A percentile compares a stretch with the other conserved stretches of the same genome.
phyloP scores from a whole-genome alignment of 306 rosid genomes.

The Cicer bijugum region DNA sequence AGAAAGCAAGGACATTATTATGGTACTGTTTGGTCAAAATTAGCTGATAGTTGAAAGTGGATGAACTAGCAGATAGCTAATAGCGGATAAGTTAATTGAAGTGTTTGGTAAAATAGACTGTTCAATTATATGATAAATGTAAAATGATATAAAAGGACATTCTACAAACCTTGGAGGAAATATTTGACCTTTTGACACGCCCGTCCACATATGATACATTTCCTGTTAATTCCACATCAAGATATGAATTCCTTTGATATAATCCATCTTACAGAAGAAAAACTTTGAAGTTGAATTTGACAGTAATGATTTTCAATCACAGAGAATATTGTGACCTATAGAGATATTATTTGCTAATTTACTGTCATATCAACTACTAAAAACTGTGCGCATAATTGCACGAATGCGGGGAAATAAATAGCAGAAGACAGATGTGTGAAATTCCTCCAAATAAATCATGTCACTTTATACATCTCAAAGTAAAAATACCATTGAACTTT shows the following conservation, averaged over 20 bases:
- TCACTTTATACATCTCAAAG: no score
- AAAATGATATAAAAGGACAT: no score
- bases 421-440: no score
- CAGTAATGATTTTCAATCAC: not conserved
- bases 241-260: constrained; percentile 28
- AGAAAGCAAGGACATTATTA: not conserved
- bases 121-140: no score
- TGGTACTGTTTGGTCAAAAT: no score
- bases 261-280: constrained; percentile 30
- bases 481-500: constrained; percentile 1
- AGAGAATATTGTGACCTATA: not conserved
- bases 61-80: no score
- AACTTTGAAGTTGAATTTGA: constrained; percentile 17
- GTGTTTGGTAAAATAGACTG: no score
- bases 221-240: constrained; percentile 50
- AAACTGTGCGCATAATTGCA: not conserved
- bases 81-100: no score
- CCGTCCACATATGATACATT: constrained; percentile 57
- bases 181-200: constrained; percentile 52
- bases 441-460: no score
- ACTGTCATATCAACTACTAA: constrained; percentile 8
- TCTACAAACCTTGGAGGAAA: constrained; percentile 58
- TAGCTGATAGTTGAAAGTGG: no score
- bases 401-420: not conserved
- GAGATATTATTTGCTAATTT: not conserved